phyloP scores from a whole-genome alignment of 805 yeast genomes.

The Candida nanaspora region DNA sequence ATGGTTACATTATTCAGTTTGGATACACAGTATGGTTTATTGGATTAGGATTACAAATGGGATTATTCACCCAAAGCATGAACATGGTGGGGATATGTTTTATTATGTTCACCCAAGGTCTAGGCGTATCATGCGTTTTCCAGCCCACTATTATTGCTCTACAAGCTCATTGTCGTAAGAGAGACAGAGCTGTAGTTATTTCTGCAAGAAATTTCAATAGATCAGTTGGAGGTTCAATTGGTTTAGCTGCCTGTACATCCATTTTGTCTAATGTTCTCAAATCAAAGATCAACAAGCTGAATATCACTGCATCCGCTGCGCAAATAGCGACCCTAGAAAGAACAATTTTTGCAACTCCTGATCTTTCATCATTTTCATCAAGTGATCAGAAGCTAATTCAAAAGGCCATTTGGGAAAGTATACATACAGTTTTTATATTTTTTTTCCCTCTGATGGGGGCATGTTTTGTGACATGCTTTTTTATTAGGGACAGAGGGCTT shows the following conservation, averaged over 20 bases:
- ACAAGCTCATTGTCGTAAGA: slow-evolving; percentile 42
- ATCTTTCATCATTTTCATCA: slow-evolving; percentile 15
- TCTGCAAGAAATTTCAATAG: slow-evolving; percentile 49
- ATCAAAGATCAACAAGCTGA: slow-evolving; percentile 4
- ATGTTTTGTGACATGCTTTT: slow-evolving; percentile 25
- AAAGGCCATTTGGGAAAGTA: slow-evolving; percentile 23
- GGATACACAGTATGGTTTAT: slow-evolving; percentile 37
- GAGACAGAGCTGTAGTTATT: slow-evolving; percentile 53
- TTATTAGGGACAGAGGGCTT: slow-evolving; percentile 33
- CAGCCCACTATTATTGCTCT: slow-evolving; percentile 52
- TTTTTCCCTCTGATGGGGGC: slow-evolving; percentile 28
- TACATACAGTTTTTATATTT: slow-evolving; percentile 27
- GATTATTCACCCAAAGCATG: slow-evolving; percentile 21
- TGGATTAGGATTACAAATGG: slow-evolving; percentile 32
- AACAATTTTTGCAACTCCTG: slow-evolving; percentile 25
- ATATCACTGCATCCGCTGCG: slow-evolving; percentile 5
- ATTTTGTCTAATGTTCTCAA: slow-evolving; percentile 21
- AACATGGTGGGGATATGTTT: slow-evolving; percentile 29
- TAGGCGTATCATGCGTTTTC: slow-evolving; percentile 43
- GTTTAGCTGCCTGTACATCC: slow-evolving; percentile 37
- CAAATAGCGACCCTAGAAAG: slow-evolving; percentile 16
- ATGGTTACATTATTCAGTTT: slow-evolving; percentile 29
- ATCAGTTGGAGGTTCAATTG: slow-evolving; percentile 57
- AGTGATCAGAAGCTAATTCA: slow-evolving; percentile 16
- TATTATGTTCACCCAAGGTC: slow-evolving; percentile 29